These are phyloP conservation scores for Rhypophila decipiens DNA, from an alignment of 495 filamentous ascomycete species.

Conservation along the genomic window DNA sequence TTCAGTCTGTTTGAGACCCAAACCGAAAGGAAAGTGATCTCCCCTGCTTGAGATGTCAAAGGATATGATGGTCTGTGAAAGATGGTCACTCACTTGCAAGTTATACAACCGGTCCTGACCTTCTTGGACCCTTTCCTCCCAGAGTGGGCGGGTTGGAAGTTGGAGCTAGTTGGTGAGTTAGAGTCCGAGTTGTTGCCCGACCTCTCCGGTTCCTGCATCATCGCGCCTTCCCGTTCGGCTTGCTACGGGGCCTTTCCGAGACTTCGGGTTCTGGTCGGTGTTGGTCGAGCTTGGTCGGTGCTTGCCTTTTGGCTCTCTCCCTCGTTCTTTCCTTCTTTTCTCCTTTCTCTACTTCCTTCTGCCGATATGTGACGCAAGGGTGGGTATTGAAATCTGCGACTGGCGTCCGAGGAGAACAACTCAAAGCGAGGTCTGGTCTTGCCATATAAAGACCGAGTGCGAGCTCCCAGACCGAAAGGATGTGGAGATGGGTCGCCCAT, in stretches of 20 bases:
- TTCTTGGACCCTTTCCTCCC: conserved; percentile 31
- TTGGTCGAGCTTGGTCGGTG: conserved; percentile 2
- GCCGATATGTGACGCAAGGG: background rate
- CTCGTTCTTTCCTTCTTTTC: no score
- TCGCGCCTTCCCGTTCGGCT: background rate
- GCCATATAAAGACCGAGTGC: background rate
- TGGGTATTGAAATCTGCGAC: background rate
- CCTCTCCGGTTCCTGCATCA: conserved; percentile 6
- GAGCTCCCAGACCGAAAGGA: background rate
- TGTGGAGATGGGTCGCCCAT: no score
- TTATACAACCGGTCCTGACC: conserved; percentile 30
- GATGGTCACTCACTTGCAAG: conserved; percentile 28
- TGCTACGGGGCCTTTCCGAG: background rate
- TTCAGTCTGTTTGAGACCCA: no score
- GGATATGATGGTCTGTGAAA: conserved; percentile 4
- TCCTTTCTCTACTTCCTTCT: no score
- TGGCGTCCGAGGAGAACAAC: background rate
- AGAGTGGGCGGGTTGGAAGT: conserved; percentile 12
- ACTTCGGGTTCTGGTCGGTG: background rate
- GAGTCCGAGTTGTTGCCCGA: conserved; percentile 22
- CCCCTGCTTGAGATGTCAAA: no score
- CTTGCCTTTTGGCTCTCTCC: no score
- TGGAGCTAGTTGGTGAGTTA: conserved; percentile 7
- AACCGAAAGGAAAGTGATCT: no score
- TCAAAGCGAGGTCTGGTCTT: background rate